Evolutionary conservation across 78 protist genomes (phyloP), one percentile per base, ranked within the genome.

Genomic region (Dictyostelium discoideum): DNA sequence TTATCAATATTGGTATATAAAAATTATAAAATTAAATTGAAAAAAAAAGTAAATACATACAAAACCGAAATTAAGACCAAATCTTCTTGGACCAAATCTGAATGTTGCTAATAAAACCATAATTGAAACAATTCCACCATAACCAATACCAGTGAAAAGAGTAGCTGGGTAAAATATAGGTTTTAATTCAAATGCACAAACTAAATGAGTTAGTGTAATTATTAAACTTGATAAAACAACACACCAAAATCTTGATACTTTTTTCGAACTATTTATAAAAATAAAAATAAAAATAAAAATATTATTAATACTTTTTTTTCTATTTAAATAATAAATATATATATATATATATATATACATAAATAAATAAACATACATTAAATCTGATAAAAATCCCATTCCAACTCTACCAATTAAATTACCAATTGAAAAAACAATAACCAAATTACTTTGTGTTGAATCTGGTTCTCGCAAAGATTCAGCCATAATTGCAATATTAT

Each of bases 1-100:
- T n/a, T n/a, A n/a, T n/a, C n/a, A 42, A 42, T 42, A 42, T 42
- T 42, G 3, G 7, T 42, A 42, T 42, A 42, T 42, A 42, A 42
- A 42, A 42, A 5, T 42, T 42, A 42, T 42, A 42, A 42, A 42
- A 42, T 3, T 5, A 5, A 42, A 42, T 42, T 42, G 46, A 37
- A 26, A 29, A 24, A 42, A 69, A 40, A 42, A 24, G 18, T n/a
- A 20, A 42, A 26, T 20, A 87, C 85, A 16, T 78, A 88, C 78
- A 74, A 82, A 37, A 29, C 95, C 95, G 83, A 90, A 90, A 65
- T 90, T 90, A 22, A 90, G 76, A 54, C 95, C 95, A 90, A 90
- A 90, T 80, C 88, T 90, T 48, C 88, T 50, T 18, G 78, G 24
- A 29, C 95, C 95, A 72, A 90, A 90, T 67, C 87, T 80, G 48